Evolutionary conservation across 2,329 filamentous ascomycete genomes (phyloP).

Genomic region (Nigrospora osmanthi): DNA sequence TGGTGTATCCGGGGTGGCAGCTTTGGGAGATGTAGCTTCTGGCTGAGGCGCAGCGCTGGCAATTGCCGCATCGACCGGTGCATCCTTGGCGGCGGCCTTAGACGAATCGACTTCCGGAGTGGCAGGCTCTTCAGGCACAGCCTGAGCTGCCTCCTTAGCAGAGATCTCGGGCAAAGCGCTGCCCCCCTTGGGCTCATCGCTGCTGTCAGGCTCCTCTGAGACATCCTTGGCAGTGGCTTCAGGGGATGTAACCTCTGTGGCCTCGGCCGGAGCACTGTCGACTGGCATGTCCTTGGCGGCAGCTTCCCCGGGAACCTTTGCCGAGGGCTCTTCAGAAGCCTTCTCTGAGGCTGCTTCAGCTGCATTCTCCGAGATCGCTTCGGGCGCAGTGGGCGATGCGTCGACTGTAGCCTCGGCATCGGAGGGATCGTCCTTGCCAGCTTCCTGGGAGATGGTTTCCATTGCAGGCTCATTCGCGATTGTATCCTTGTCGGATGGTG

Average conservation of each 20-base stretch:
- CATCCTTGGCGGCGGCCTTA: neutral
- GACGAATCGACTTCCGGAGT: neutral
- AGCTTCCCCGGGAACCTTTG: neutral
- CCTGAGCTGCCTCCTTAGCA: neutral
- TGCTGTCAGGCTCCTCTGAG: neutral
- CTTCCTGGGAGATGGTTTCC: no score
- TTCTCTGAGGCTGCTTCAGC: neutral
- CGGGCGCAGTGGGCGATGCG: no score
- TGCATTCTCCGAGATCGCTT: neutral
- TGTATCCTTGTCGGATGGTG: no score
- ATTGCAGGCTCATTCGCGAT: no score
- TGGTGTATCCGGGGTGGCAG: neutral
- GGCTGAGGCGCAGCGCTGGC: no score
- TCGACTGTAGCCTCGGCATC: no score
- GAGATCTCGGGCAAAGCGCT: neutral
- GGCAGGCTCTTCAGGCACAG: neutral
- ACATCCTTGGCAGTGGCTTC: neutral
- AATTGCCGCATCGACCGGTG: no score
- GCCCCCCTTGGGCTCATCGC: neutral
- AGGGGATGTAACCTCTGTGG: neutral
- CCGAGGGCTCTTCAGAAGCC: neutral
- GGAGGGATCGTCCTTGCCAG: no score
- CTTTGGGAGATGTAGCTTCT: no score
- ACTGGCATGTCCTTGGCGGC: neutral
- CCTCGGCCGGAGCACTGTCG: neutral